These are phyloP conservation scores for Nissolia schottii DNA, from an alignment of 306 rosid species.

Conservation along the genomic window DNA sequence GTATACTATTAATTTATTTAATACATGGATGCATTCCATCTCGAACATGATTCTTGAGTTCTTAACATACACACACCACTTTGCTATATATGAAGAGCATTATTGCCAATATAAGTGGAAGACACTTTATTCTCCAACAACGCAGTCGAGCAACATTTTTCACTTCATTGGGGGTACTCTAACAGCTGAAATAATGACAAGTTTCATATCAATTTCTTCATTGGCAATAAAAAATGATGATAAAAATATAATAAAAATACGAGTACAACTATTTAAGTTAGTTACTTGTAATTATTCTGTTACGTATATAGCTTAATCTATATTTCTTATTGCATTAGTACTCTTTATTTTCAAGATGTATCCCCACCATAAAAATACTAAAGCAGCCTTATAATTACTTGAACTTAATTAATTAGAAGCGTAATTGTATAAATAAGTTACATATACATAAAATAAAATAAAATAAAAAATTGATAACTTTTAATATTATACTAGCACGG, in stretches of 20 bases:
- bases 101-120: not conserved
- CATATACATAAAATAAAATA: not conserved
- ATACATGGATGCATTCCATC: not conserved
- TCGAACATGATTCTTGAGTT: not conserved
- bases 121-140: not conserved
- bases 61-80: not conserved
- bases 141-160: not conserved
- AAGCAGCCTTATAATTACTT: not conserved
- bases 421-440: not conserved
- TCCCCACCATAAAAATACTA: too few relatives aligned
- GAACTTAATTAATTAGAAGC: not conserved
- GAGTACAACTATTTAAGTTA: too few relatives aligned
- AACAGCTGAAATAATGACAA: conserved; percentile 29
- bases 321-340: too few relatives aligned
- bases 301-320: too few relatives aligned
- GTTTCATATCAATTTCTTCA: not conserved
- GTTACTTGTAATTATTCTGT: too few relatives aligned
- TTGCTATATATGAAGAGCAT: not conserved
- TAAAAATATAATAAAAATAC: too few relatives aligned
- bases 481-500: not conserved
- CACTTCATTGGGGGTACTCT: conserved; percentile 14
- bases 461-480: not conserved
- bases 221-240: too few relatives aligned
- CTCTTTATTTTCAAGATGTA: too few relatives aligned
- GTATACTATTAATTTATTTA: not conserved